Evolutionary conservation across 2,329 filamentous ascomycete genomes (phyloP).

Genomic region (Eurotiales sp.): DNA sequence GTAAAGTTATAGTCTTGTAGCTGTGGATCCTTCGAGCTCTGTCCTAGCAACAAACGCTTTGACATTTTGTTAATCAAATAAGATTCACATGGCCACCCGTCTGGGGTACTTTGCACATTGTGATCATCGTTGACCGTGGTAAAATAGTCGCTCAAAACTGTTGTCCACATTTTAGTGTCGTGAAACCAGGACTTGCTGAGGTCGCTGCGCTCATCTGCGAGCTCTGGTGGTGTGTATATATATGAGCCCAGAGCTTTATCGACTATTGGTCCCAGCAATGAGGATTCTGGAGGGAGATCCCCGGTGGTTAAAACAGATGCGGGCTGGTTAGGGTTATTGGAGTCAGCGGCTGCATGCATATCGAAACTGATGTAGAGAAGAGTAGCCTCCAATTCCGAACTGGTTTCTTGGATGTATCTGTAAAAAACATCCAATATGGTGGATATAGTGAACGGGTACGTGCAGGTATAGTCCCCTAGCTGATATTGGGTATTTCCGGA

Average conservation of each 20-base stretch:
- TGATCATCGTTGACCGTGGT: slow-evolving; percentile 33
- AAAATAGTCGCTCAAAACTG: slow-evolving; percentile 54
- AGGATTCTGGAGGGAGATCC: slow-evolving; percentile 42
- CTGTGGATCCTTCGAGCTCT: slow-evolving; percentile 56
- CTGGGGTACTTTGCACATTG: slow-evolving; percentile 45
- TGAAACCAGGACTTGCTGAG: slow-evolving; percentile 58
- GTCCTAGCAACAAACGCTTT: slow-evolving; percentile 54
- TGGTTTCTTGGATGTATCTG: slow-evolving; percentile 53
- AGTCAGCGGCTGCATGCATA: slow-evolving; percentile 53
- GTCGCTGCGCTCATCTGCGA: slow-evolving; percentile 52
- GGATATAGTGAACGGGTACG: slow-evolving; percentile 48
- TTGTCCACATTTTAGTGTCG: slow-evolving; percentile 32
- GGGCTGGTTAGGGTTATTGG: slow-evolving; percentile 39
- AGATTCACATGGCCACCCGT: slow-evolving; percentile 63
- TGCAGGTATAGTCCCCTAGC: slow-evolving; percentile 56
- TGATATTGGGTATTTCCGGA: slow-evolving; percentile 36
- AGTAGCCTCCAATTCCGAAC: slow-evolving; percentile 53
- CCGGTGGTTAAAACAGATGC: slow-evolving; percentile 38
- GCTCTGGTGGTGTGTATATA: slow-evolving; percentile 52
- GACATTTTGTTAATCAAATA: slow-evolving; percentile 54
- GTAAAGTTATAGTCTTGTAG: slow-evolving; percentile 54
- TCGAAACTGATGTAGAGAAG: slow-evolving; percentile 55
- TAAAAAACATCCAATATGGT: slow-evolving; percentile 49
- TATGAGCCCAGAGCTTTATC: slow-evolving; percentile 46
- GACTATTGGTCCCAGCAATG: slow-evolving; percentile 48